Evolutionary conservation across 345 rosid species (phyloP).

Genomic region (Hibiscus trionum): DNA sequence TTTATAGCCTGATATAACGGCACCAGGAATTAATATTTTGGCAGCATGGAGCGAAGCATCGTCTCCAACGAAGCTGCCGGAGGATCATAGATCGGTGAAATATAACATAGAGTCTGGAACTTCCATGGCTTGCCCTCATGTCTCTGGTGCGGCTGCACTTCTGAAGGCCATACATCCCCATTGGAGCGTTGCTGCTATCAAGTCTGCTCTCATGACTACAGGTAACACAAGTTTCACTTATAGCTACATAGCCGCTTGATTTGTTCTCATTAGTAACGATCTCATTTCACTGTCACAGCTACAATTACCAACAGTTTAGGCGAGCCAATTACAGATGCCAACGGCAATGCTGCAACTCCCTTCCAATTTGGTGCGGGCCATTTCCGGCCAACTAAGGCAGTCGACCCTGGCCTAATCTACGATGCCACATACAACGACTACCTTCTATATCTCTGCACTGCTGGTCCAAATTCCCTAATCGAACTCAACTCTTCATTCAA

Average conservation of each 20-base stretch:
- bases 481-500: constrained; percentile 18
- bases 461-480: background rate
- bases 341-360: constrained; percentile 41
- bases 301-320: constrained; percentile 38
- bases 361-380: constrained; percentile 67
- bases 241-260: background rate
- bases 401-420: constrained; percentile 76
- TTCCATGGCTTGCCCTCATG: constrained; percentile 94
- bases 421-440: constrained; percentile 55
- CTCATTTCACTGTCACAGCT: constrained; percentile 31
- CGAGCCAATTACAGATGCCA: constrained; percentile 33
- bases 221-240: constrained; percentile 17
- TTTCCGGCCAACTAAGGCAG: constrained; percentile 49
- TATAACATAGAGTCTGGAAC: constrained; percentile 61
- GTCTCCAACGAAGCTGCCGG: constrained; percentile 33
- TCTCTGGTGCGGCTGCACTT: constrained; percentile 64
- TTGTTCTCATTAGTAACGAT: background rate
- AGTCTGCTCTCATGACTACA: constrained; percentile 71
- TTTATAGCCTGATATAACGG: constrained; percentile 70
- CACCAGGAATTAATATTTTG: constrained; percentile 65
- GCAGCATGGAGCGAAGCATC: constrained; percentile 78
- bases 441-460: constrained; percentile 45
- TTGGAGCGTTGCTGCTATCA: constrained; percentile 84
- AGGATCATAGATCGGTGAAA: constrained; percentile 36
- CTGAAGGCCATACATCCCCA: constrained; percentile 63